phyloP scores from a whole-genome alignment of 2,329 filamentous ascomycete species.

The Teratosphaeria viscida region DNA sequence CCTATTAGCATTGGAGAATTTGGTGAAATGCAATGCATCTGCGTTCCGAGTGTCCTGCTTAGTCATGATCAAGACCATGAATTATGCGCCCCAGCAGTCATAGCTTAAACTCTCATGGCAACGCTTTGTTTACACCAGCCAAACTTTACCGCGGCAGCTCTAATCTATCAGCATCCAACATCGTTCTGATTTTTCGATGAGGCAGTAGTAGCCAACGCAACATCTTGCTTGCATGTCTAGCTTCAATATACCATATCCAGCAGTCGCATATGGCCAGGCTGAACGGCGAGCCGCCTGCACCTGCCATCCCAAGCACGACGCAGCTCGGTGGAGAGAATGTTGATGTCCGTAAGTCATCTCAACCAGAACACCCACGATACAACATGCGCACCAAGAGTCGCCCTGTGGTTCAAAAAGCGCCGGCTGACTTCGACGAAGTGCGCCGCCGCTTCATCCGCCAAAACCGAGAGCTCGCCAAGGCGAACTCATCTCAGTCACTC shows the following conservation, averaged over 20 bases:
- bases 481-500: constrained; percentile 66
- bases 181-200: not conserved
- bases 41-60: not conserved
- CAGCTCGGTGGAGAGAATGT: constrained; percentile 45
- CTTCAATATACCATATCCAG: not conserved
- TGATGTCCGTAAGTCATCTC: constrained; percentile 53
- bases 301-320: constrained; percentile 40
- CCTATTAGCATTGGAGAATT: not conserved
- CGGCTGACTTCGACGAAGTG: constrained; percentile 42
- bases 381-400: constrained; percentile 22
- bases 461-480: constrained; percentile 69
- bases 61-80: not conserved
- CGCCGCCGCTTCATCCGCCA: constrained; percentile 71
- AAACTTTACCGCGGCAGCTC: not conserved
- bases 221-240: constrained; percentile 1
- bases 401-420: constrained; percentile 9
- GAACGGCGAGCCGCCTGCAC: constrained; percentile 40
- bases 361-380: constrained; percentile 1
- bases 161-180: not conserved
- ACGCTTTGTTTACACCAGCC: not conserved
- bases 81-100: not conserved
- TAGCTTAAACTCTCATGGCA: not conserved
- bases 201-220: not conserved
- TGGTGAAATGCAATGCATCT: not conserved
- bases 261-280: constrained; percentile 58